Percentiles rank a stretch among this genome's conserved stretches.
Evolutionary conservation across 2,329 filamentous ascomycete genomes (phyloP).

Genomic region (Colletotrichum sp.): DNA sequence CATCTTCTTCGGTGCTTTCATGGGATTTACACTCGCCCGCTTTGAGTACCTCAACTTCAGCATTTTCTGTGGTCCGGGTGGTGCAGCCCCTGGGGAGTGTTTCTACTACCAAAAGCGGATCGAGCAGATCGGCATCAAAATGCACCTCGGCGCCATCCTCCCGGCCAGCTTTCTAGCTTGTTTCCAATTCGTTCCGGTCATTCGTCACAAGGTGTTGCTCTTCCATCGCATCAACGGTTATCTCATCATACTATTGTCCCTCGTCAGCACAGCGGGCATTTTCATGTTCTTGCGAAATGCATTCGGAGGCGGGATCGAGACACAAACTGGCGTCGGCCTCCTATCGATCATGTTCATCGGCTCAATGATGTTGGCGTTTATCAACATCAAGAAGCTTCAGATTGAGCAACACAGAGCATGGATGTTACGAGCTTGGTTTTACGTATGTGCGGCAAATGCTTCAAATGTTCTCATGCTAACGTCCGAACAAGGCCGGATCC

Average conservation of each 20-base stretch:
- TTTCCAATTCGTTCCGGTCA: constrained; percentile 53
- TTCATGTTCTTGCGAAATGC: constrained; percentile 56
- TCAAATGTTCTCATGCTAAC: background rate
- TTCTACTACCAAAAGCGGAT: constrained; percentile 33
- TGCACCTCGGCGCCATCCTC: constrained; percentile 51
- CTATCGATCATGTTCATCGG: constrained; percentile 49
- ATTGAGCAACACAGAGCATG: constrained; percentile 69
- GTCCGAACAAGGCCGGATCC: constrained; percentile 38
- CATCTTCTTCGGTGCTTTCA: constrained; percentile 49
- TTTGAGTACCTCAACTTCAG: constrained; percentile 50
- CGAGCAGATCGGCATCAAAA: constrained; percentile 44
- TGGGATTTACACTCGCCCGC: constrained; percentile 54
- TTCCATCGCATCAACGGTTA: constrained; percentile 69
- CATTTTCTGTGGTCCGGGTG: constrained; percentile 26
- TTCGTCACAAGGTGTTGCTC: constrained; percentile 52
- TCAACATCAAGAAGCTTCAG: constrained; percentile 64
- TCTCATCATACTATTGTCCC: constrained; percentile 50
- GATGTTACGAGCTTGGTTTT: constrained; percentile 64
- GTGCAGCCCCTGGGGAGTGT: constrained; percentile 39
- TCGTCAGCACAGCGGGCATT: constrained; percentile 50
- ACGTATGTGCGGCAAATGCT: constrained; percentile 33
- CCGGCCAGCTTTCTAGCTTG: constrained; percentile 48
- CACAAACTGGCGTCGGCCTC: constrained; percentile 48
- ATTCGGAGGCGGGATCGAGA: constrained; percentile 59
- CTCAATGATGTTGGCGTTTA: constrained; percentile 50